Conservation (phyloP, 306 rosid species). For the Trifolium subterraneum region DNA sequence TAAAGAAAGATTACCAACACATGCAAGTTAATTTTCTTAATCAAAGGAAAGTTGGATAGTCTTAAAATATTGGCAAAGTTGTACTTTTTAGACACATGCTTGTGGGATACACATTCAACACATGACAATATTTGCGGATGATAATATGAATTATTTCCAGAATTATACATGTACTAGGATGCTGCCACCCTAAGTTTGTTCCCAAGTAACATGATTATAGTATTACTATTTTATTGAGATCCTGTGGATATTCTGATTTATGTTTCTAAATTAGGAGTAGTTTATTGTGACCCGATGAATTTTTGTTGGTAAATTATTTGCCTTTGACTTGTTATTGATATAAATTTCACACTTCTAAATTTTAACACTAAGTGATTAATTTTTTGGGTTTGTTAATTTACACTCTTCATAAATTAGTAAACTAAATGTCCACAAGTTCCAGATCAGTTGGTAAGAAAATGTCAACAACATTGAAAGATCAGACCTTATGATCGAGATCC, state of each 20-base stretch:
- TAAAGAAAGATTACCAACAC: conserved; percentile 12
- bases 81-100: background rate
- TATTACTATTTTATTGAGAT: background rate
- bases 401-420: too few species aligned
- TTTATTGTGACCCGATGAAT: background rate
- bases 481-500: too few species aligned
- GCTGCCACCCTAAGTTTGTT: background rate
- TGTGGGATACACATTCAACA: background rate
- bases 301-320: background rate
- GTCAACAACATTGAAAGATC: too few species aligned
- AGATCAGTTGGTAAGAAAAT: too few species aligned
- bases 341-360: background rate
- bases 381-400: too few species aligned
- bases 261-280: background rate
- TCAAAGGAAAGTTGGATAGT: background rate
- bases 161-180: background rate
- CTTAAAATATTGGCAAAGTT: background rate
- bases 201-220: background rate
- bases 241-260: background rate
- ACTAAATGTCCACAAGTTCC: too few species aligned
- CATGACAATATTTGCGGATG: background rate
- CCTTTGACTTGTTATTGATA: background rate
- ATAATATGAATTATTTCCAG: background rate
- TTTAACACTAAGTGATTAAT: too few species aligned
- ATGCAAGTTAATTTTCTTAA: conserved; percentile 2